Evolutionary conservation across 805 yeast genomes (phyloP), one percentile per base, ranked within the genome.

Genomic region (Yarrowia deformans): DNA sequence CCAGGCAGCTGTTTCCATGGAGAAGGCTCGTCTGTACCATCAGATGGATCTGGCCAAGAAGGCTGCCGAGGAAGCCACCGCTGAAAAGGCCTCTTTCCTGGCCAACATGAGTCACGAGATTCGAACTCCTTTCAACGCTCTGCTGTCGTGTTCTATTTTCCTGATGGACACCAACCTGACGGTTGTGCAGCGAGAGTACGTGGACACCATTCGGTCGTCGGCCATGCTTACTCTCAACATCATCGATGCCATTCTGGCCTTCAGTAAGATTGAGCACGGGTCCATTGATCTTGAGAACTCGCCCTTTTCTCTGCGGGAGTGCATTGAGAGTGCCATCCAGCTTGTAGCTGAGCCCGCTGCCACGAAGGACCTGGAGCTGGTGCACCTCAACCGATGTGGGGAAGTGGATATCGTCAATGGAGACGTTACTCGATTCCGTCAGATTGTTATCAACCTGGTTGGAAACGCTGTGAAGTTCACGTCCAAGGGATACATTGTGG

Each of bases 51-150:
- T 81, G 19, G 75, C 75, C 49, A 73, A 73, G 70, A 73, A 73
- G 69, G 72, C 75, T 12, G 87, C 87, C 1, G 86, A 84, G 70
- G 85, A 82, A 67, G 86, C 87, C 4, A 84, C 86, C 1, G 84
- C 84, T 6, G 86, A 83, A 73, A 84, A 84, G 75, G 85, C 87
- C 4, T 83, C 84, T 67, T 84, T 84, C 73, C 73, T 84, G 69
- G 83, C 83, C 8, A 85, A 84, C 71, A 84, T 84, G 88, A 84
- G 87, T 1, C 88, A 84, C 72, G 88, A 84, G 71, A 84, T 84
- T 61, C 76, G 88, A 63, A 84, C 88, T 1, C 88, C 88, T 0
- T 84, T 84, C 75, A 85, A 85, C 72, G 81, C 84, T 3, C 82
- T 84, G 71, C 77, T 85, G 69, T 73, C 75, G 29, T 73, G 75